These are phyloP conservation scores for Dioszegia aurantiaca DNA, from an alignment of 768 basidiomycete genomes.

Conservation along the genomic window DNA sequence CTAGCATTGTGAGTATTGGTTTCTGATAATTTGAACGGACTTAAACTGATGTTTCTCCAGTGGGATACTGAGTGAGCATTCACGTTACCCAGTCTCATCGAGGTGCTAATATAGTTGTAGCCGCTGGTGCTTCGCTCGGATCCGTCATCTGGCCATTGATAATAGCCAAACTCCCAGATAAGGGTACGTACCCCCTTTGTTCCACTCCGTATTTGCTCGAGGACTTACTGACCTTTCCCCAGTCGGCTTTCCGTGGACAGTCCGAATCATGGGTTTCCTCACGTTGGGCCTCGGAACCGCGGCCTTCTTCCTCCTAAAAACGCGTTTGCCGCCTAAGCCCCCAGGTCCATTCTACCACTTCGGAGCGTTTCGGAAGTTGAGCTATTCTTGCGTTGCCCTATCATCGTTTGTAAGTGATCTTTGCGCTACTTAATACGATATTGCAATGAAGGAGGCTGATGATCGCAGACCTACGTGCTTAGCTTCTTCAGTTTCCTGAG, in stretches of 20 bases:
- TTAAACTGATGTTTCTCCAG: constrained; percentile 10
- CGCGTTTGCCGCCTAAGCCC: constrained; percentile 36
- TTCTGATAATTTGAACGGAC: not conserved
- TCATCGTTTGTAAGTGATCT: constrained; percentile 23
- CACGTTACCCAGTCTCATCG: too few species aligned
- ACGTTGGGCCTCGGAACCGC: constrained; percentile 9
- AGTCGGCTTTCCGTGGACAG: constrained; percentile 38
- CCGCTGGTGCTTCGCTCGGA: constrained; percentile 17
- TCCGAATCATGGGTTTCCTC: constrained; percentile 28
- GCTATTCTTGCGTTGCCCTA: constrained; percentile 17
- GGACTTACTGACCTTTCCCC: not conserved
- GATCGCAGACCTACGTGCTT: constrained; percentile 22
- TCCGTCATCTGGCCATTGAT: constrained; percentile 21
- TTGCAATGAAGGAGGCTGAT: constrained; percentile 3
- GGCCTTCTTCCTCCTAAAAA: constrained; percentile 26
- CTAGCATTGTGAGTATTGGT: constrained; percentile 28
- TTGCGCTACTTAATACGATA: not conserved
- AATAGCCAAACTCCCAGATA: constrained; percentile 13
- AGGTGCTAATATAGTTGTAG: too few species aligned
- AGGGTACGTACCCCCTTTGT: constrained; percentile 7
- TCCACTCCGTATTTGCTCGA: not conserved
- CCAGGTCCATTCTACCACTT: constrained; percentile 33
- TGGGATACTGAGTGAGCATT: constrained; percentile 24
- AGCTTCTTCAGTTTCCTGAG: constrained; percentile 23
- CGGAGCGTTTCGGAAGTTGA: constrained; percentile 18